A percentile compares a stretch with the other conserved stretches of the same genome.
Conservation (phyloP, 1,139 yeast species). For the Hyphopichia pseudoburtonii region DNA sequence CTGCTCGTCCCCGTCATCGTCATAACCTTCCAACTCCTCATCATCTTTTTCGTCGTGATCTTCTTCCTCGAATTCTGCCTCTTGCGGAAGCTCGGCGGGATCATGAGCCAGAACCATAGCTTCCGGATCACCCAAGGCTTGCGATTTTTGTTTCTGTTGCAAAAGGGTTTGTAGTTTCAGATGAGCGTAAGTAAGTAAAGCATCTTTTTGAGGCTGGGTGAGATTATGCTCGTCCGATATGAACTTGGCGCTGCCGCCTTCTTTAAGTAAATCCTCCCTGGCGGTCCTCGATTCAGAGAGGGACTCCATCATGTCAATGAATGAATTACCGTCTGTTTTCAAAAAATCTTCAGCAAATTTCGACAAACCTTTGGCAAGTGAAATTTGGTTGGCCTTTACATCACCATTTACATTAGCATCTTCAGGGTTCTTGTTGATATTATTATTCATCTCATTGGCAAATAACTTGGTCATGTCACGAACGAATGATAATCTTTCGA, state of each 20-base stretch:
- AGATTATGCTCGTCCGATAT: not conserved
- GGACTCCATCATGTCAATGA: constrained; percentile 76
- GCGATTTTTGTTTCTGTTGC: not conserved
- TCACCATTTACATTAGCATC: not conserved
- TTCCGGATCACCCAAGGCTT: not conserved
- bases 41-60: constrained; percentile 13
- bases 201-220: not conserved
- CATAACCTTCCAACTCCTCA: constrained; percentile 15
- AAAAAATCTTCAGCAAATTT: constrained; percentile 77
- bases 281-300: constrained; percentile 59
- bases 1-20: constrained; percentile 10
- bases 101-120: no score
- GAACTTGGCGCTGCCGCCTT: constrained; percentile 2
- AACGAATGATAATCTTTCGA: constrained; percentile 28
- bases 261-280: constrained; percentile 41
- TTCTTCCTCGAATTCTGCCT: constrained; percentile 6
- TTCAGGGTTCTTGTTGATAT: constrained; percentile 3
- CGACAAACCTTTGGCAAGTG: constrained; percentile 36
- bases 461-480: constrained; percentile 26
- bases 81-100: constrained; percentile 1
- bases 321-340: constrained; percentile 71
- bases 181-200: constrained; percentile 2
- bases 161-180: constrained; percentile 1
- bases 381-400: not conserved
- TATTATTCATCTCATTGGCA: constrained; percentile 9